A percentile compares a stretch with the other conserved stretches of the same genome.
These are phyloP conservation scores for Colletotrichum spinosum DNA, from an alignment of 2,329 filamentous ascomycete species.

Conservation along the genomic window DNA sequence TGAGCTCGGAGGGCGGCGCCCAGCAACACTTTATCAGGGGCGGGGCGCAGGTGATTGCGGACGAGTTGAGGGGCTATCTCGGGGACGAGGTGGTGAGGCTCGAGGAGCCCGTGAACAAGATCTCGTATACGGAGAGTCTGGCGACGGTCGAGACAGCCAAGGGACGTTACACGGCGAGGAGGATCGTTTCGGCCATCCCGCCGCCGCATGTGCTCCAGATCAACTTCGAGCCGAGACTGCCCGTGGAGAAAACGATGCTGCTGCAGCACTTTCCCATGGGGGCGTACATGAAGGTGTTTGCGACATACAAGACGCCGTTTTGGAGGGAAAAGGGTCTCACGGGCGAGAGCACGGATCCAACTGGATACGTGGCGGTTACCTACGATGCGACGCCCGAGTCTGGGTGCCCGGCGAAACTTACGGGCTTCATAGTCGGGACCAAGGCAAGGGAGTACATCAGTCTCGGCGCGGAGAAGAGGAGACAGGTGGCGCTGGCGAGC, in stretches of 20 bases:
- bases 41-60: slow-evolving; percentile 33
- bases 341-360: slow-evolving; percentile 32
- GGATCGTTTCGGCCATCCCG: slow-evolving; percentile 34
- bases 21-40: slow-evolving; percentile 33
- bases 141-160: slow-evolving; percentile 21
- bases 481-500: slow-evolving; percentile 34
- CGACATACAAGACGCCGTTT: slow-evolving; percentile 35
- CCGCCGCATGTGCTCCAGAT: slow-evolving; percentile 34
- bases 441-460: slow-evolving; percentile 32
- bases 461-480: slow-evolving; percentile 30
- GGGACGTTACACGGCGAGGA: slow-evolving; percentile 7
- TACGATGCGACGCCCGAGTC: slow-evolving; percentile 29
- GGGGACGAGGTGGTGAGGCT: slow-evolving; percentile 29
- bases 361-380: slow-evolving; percentile 22
- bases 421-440: slow-evolving; percentile 32
- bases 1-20: slow-evolving; percentile 24
- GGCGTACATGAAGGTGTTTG: slow-evolving; percentile 32
- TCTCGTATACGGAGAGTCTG: slow-evolving; percentile 23
- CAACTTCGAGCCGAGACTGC: slow-evolving; percentile 33
- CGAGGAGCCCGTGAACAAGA: slow-evolving; percentile 25
- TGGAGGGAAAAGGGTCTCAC: slow-evolving; percentile 34
- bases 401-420: slow-evolving; percentile 24
- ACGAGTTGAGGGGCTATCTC: slow-evolving; percentile 26
- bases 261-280: slow-evolving; percentile 36
- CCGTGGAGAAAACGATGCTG: slow-evolving; percentile 25